Percentiles rank a stretch among this genome's conserved stretches.
These are phyloP conservation scores for Hippophae tibetana DNA, from an alignment of 306 rosid genomes.

Conservation along the genomic window DNA sequence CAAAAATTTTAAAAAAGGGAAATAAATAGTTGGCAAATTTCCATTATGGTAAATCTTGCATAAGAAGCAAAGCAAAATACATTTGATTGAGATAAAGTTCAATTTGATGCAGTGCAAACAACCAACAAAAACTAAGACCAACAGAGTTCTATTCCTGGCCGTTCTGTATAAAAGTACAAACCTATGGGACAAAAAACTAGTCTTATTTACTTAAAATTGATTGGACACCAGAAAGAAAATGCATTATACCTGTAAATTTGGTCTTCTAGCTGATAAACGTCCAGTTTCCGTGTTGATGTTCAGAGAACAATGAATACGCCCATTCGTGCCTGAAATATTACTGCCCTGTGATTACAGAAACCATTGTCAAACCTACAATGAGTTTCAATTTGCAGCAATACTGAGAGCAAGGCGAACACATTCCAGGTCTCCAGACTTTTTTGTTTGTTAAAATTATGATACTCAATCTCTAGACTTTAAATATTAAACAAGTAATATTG, in stretches of 20 bases:
- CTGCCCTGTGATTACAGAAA: constrained; percentile 50
- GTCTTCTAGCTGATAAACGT: constrained; percentile 91
- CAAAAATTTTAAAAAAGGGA: constrained; percentile 9
- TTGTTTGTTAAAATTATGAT: too few relatives aligned
- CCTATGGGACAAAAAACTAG: neutral
- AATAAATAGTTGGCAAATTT: neutral
- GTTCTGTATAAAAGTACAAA: neutral
- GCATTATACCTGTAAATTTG: constrained; percentile 76
- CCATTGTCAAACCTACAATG: constrained; percentile 11
- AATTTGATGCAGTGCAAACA: neutral
- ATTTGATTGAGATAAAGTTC: neutral
- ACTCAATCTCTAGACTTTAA: too few relatives aligned
- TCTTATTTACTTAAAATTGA: neutral
- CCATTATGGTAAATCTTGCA: constrained; percentile 2
- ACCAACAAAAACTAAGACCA: constrained; percentile 1
- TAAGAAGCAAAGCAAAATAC: neutral
- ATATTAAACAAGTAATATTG: too few relatives aligned
- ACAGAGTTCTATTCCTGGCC: constrained; percentile 5
- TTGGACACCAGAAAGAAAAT: neutral
- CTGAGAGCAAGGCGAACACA: too few relatives aligned
- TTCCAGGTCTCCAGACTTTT: too few relatives aligned
- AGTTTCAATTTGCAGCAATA: neutral
- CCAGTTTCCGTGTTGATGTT: constrained; percentile 93
- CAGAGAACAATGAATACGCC: constrained; percentile 81
- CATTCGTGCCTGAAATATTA: constrained; percentile 73